Evolutionary conservation across 1,139 yeast genomes (phyloP), one percentile per base, ranked within the genome.

Genomic region (Meyerozyma smithsonii): DNA sequence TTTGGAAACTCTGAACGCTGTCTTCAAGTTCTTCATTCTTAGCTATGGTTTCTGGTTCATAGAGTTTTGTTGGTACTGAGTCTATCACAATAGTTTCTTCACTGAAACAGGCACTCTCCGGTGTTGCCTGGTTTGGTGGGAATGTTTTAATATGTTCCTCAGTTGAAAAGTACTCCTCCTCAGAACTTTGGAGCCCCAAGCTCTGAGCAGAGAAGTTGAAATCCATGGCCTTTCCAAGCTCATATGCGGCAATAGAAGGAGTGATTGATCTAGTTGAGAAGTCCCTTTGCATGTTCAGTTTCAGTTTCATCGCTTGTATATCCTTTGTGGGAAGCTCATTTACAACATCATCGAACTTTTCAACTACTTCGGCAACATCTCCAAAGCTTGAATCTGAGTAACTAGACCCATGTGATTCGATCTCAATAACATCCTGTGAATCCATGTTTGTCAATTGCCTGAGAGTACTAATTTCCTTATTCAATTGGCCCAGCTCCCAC

Each of bases 81-180:
- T 30, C 34, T 10, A 30, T 30, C 5, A 30, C 34, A 8, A 30
- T 30, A 7, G 32, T 16, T 16, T 21, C 16, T 23, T 34, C 30
- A 11, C 17, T 20, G 36, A 18, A 21, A 18, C 28, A 20, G 8
- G 15, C 34, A 30, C 19, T 12, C 11, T 7, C 20, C n/a, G 21
- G 33, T 18, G 32, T 16, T 4, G 2, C 32, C 14, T 16, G 28
- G 10, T 17, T 28, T 4, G 20, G 24, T 16, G n/a, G 5, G 15
- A 14, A 7, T 16, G 44, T 38, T 17, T 30, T 38, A 16, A 33
- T 54, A 42, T 51, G 51, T 34, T 63, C 69, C 19, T 60, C 61
- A 3, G 62, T 56, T 2, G 70, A 63, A 45, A 47, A 64, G 44
- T 56, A 64, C 43, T 64, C 70, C 2, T 63, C 70, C 30, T 59